Conservation (phyloP, 306 rosid species). For the Abrus precatorius region DNA sequence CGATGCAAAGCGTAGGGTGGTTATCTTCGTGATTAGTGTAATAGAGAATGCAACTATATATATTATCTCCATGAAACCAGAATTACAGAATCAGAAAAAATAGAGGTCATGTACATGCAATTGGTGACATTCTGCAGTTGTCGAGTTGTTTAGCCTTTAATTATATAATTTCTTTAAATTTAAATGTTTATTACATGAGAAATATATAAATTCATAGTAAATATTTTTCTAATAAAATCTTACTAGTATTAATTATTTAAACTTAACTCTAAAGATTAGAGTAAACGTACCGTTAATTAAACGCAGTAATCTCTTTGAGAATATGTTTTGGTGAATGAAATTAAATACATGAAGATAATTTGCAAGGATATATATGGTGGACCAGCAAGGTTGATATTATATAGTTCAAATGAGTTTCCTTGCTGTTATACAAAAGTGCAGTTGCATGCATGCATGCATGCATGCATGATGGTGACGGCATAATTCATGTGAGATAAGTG, state of each 20-base stretch:
- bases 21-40: background rate
- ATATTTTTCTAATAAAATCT: too few species aligned
- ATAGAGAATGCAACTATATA: background rate
- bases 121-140: background rate
- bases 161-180: background rate
- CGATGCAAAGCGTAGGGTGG: background rate
- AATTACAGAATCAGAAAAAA: background rate
- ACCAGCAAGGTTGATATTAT: background rate
- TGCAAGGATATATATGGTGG: too few species aligned
- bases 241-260: too few species aligned
- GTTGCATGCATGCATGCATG: conserved; percentile 34
- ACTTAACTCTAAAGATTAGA: too few species aligned
- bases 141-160: background rate
- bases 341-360: background rate
- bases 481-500: background rate
- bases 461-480: conserved; percentile 3
- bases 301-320: background rate
- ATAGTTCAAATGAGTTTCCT: conserved; percentile 1
- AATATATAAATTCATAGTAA: too few species aligned
- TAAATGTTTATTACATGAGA: too few species aligned
- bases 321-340: background rate
- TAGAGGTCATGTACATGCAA: background rate
- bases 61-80: too few species aligned
- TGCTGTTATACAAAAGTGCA: background rate
- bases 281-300: background rate